Evolutionary conservation across 345 rosid genomes (phyloP).

Genomic region (Hibiscus trionum): DNA sequence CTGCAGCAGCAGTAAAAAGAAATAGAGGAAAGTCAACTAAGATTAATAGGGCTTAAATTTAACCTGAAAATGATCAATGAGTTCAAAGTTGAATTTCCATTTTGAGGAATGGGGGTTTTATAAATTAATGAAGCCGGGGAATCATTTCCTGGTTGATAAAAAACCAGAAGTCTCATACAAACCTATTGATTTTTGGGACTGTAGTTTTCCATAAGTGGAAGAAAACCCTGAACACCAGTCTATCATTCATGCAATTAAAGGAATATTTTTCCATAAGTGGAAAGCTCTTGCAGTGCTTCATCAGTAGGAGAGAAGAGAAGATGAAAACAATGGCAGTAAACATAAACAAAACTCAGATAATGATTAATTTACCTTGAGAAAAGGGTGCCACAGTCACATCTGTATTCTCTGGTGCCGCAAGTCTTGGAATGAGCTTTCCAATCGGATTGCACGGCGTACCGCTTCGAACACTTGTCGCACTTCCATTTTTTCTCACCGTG

Average conservation of each 20-base stretch:
- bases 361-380: slow-evolving; percentile 56
- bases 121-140: slow-evolving; percentile 16
- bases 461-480: slow-evolving; percentile 76
- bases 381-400: slow-evolving; percentile 86
- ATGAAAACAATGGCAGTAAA: slow-evolving; percentile 23
- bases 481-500: slow-evolving; percentile 91
- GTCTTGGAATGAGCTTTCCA: slow-evolving; percentile 91
- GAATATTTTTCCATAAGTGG: too few relatives aligned
- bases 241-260: background rate
- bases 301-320: too few relatives aligned
- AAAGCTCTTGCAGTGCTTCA: too few relatives aligned
- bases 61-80: background rate
- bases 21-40: background rate
- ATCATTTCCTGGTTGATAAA: slow-evolving; percentile 33
- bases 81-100: slow-evolving; percentile 6
- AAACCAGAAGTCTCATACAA: slow-evolving; percentile 11
- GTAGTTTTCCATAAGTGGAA: slow-evolving; percentile 31
- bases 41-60: background rate
- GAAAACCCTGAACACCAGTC: slow-evolving; percentile 3
- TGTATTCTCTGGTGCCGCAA: slow-evolving; percentile 74
- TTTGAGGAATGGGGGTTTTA: background rate
- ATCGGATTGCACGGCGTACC: slow-evolving; percentile 78
- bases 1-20: slow-evolving; percentile 25
- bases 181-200: background rate
- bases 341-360: slow-evolving; percentile 29